Percentiles rank a stretch among this genome's conserved stretches.
phyloP scores from a whole-genome alignment of 345 rosid species.

The Alliaria petiolata region DNA sequence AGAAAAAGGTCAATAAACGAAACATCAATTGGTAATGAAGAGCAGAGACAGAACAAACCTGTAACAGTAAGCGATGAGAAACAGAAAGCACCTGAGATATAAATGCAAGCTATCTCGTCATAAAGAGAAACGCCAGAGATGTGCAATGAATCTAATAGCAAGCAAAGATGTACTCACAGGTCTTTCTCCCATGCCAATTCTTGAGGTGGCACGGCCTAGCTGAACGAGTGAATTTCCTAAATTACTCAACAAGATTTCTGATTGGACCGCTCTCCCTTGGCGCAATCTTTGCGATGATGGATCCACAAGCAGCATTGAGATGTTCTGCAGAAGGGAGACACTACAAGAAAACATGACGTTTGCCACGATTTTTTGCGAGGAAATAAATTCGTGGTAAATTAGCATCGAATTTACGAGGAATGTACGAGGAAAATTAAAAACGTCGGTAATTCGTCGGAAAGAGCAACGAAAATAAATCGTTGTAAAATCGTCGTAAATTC shows the following conservation, averaged over 20 bases:
- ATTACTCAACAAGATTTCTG: slow-evolving; percentile 32
- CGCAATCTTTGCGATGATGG: slow-evolving; percentile 18
- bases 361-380: no score
- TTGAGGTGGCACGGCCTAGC: slow-evolving; percentile 42
- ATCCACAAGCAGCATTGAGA: slow-evolving; percentile 26
- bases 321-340: slow-evolving; percentile 27
- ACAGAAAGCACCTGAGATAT: not conserved
- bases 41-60: not conserved
- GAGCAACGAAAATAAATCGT: no score
- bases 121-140: not conserved
- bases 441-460: no score
- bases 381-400: no score
- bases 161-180: slow-evolving; percentile 28
- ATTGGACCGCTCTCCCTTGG: slow-evolving; percentile 23
- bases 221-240: slow-evolving; percentile 46
- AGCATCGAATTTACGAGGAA: no score
- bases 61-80: not conserved
- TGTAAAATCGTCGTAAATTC: no score
- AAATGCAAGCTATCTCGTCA: not conserved
- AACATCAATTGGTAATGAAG: not conserved
- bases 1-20: not conserved
- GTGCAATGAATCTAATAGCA: not conserved
- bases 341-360: no score
- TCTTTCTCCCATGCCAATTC: slow-evolving; percentile 37
- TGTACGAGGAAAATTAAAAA: no score